Conservation (phyloP, 805 yeast genomes). For the Candida mattraensis region DNA sequence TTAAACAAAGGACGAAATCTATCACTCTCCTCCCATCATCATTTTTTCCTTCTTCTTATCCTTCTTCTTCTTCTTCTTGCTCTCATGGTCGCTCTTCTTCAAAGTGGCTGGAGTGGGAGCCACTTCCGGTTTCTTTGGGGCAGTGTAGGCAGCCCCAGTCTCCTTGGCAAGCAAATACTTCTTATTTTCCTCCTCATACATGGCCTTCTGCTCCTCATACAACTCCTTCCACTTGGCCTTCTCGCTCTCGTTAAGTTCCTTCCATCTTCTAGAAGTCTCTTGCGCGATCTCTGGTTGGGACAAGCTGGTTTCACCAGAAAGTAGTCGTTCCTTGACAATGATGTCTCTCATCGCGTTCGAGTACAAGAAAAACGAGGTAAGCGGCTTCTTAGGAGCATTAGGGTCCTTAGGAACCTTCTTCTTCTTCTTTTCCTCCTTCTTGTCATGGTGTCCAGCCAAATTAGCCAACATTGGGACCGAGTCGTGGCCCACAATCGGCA, state of each 20-base stretch:
- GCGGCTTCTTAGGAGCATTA: conserved; percentile 92
- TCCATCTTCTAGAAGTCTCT: conserved; percentile 80
- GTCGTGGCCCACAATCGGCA: conserved; percentile 33
- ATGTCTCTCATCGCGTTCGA: conserved; percentile 71
- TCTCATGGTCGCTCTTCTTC: conserved; percentile 35
- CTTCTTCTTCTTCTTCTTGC: conserved; percentile 54
- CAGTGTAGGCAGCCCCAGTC: conserved; percentile 28
- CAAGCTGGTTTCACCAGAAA: conserved; percentile 58
- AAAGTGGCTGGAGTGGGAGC: conserved; percentile 22
- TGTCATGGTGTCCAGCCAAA: conserved; percentile 35
- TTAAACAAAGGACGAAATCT: conserved; percentile 2
- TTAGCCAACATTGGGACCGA: conserved; percentile 17
- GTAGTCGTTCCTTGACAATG: conserved; percentile 66
- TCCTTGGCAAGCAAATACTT: conserved; percentile 32
- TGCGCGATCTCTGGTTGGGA: conserved; percentile 77
- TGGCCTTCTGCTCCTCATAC: conserved; percentile 46
- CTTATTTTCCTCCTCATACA: conserved; percentile 32
- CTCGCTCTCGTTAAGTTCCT: conserved; percentile 63
- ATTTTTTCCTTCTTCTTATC: conserved; percentile 39
- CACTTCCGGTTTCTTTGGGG: conserved; percentile 28
- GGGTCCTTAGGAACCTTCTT: conserved; percentile 67
- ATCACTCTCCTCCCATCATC: conserved; percentile 6
- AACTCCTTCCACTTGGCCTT: conserved; percentile 70
- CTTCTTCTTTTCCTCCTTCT: conserved; percentile 48
- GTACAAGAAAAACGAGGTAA: conserved; percentile 81